Evolutionary conservation across 371 early-diverging fungal genomes (phyloP), one percentile per base, ranked within the genome.

Genomic region (Mucor saturninus): DNA sequence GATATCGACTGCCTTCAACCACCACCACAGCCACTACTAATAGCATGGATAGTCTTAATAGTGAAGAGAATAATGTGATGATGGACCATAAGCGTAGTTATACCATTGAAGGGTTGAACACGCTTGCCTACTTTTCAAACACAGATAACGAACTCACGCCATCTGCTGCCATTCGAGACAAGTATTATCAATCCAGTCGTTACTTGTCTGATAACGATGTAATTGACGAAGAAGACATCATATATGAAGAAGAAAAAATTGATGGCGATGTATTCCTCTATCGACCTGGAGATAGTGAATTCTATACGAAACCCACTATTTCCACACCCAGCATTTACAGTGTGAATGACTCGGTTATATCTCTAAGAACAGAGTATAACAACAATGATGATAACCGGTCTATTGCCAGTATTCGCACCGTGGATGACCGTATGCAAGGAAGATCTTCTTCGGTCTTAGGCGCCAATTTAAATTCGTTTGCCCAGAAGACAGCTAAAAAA

Each of bases 131-230:
- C 14, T 65, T 69, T 15, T 28, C 56, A 0, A 58, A 49, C 7
- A 31, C 42, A 9, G 52, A 62, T 21, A 43, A 43, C 21, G 62
- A 66, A 53, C 35, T 60, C 7, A 70, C 74, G 10, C 67, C 70
- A 5, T 73, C 74, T 13, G 74, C 74, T 14, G 71, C 74, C 28
- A 73, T 73, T 37, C 56, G 74, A 7, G 70, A 73, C 29, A 49
- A 56, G 40, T 73, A 73, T 29, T 73, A 73, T 31, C 67, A 70
- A 54, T 73, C 74, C 10, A 67, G 54, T 14, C 59, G 67, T 7
- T 64, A 65, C 15, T 40, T 67, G 14, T 61, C 64, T 10, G 67
- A 66, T 26, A 59, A 67, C 38, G 46, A 59, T 21, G 26, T 49
- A 5, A 56, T 54, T 7, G 65, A 66, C 35, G 64, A 64, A 53